These are phyloP conservation scores for Tulasnella sp. DNA, from an alignment of 768 basidiomycete species.

Conservation along the genomic window DNA sequence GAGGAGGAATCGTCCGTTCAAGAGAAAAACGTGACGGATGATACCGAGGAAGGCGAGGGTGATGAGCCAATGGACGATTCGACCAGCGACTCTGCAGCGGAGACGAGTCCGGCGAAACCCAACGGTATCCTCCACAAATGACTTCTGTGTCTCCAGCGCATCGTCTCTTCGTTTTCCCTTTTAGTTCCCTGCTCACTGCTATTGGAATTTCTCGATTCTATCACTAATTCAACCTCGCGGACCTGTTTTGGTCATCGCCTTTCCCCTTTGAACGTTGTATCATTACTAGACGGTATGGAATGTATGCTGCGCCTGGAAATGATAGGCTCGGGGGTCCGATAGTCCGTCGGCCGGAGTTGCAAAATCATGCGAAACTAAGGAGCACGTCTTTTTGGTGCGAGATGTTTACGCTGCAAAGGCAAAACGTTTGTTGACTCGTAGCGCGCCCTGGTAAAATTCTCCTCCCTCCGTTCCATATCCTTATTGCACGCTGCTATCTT, in stretches of 20 bases:
- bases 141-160: neutral
- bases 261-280: neutral
- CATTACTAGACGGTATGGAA: neutral
- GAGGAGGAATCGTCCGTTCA: conserved; percentile 27
- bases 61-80: neutral
- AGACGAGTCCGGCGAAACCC: neutral
- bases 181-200: neutral
- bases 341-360: neutral
- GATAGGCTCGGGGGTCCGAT: neutral
- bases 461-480: neutral
- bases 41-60: neutral
- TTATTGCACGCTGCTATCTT: neutral
- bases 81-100: neutral
- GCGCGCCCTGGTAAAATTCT: neutral
- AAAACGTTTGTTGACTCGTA: conserved; percentile 1
- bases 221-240: neutral
- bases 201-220: neutral
- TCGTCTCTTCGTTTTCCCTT: neutral
- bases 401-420: neutral
- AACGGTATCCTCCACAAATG: neutral
- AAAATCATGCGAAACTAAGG: neutral
- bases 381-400: neutral
- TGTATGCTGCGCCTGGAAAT: neutral
- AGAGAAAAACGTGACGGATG: conserved; percentile 15
- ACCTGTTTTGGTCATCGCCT: neutral